Evolutionary conservation across 768 basidiomycete species (phyloP).

Genomic region (Goffeauzyma gilvescens): DNA sequence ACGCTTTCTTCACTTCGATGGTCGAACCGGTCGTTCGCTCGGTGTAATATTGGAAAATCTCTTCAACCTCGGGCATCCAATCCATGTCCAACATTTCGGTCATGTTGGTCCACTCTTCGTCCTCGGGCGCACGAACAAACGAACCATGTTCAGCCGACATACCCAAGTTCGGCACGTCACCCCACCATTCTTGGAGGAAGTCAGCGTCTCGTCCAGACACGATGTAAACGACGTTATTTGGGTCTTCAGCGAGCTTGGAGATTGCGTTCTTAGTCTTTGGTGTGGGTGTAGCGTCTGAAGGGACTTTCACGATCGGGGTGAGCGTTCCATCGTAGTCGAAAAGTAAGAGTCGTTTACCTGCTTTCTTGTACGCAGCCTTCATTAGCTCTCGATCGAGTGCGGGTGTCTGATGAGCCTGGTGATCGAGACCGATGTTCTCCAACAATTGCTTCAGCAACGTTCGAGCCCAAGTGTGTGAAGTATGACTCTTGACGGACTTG

Average conservation of each 20-base stretch:
- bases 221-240: constrained; percentile 82
- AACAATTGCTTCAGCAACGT: constrained; percentile 74
- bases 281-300: constrained; percentile 69
- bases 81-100: constrained; percentile 87
- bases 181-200: constrained; percentile 81
- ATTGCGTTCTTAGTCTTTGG: constrained; percentile 55
- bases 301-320: constrained; percentile 87
- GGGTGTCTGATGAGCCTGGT: constrained; percentile 66
- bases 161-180: constrained; percentile 60
- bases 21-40: constrained; percentile 92
- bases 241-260: constrained; percentile 51
- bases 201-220: constrained; percentile 87
- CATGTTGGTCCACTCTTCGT: constrained; percentile 60
- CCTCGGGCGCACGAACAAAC: constrained; percentile 61
- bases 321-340: constrained; percentile 97
- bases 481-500: constrained; percentile 75
- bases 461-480: constrained; percentile 85
- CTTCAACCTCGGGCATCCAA: constrained; percentile 89
- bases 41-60: constrained; percentile 91
- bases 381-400: constrained; percentile 51
- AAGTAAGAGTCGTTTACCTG: constrained; percentile 69
- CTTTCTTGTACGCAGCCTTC: constrained; percentile 43
- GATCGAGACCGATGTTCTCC: constrained; percentile 56
- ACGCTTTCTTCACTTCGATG: constrained; percentile 92
- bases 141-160: constrained; percentile 93